Evolutionary conservation across 805 yeast genomes (phyloP).

Genomic region (Pichia nakasei): DNA sequence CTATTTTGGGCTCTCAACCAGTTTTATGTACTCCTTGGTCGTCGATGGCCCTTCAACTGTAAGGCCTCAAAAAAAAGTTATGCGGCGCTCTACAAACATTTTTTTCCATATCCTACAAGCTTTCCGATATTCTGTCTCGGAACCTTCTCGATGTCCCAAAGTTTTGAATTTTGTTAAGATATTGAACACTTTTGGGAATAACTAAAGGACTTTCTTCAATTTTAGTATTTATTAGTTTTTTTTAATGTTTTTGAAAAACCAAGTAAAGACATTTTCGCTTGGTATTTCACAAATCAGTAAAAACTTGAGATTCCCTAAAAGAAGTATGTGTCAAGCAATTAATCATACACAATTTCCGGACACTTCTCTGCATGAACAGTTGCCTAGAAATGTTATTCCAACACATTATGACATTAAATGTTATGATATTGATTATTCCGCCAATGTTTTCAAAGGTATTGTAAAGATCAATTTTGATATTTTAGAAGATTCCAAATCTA

Average conservation of each 20-base stretch:
- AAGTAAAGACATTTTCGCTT: not conserved
- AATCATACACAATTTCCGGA: slow-evolving; percentile 13
- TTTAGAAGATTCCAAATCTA: slow-evolving; percentile 30
- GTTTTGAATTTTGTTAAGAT: too few species aligned
- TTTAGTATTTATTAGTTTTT: too few species aligned
- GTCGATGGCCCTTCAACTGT: too few species aligned
- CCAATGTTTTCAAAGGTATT: slow-evolving; percentile 38
- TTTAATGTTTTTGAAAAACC: not conserved
- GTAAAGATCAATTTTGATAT: slow-evolving; percentile 42
- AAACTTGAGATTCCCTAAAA: not conserved
- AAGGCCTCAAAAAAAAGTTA: too few species aligned
- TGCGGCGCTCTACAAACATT: too few species aligned
- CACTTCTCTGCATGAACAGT: slow-evolving; percentile 39
- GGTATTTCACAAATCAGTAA: too few species aligned
- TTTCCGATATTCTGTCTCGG: too few species aligned
- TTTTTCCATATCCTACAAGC: too few species aligned
- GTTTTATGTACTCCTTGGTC: too few species aligned
- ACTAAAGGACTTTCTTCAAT: not conserved
- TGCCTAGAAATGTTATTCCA: slow-evolving; percentile 51
- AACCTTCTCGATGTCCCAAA: too few species aligned
- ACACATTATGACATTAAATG: slow-evolving; percentile 59
- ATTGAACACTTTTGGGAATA: too few species aligned
- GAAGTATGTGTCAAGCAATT: slow-evolving; percentile 3
- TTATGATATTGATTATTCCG: slow-evolving; percentile 45
- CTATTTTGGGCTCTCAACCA: too few species aligned